These are phyloP conservation scores for Globisporangium mamillatum DNA, from an alignment of 352 stramenopile species.

Conservation along the genomic window DNA sequence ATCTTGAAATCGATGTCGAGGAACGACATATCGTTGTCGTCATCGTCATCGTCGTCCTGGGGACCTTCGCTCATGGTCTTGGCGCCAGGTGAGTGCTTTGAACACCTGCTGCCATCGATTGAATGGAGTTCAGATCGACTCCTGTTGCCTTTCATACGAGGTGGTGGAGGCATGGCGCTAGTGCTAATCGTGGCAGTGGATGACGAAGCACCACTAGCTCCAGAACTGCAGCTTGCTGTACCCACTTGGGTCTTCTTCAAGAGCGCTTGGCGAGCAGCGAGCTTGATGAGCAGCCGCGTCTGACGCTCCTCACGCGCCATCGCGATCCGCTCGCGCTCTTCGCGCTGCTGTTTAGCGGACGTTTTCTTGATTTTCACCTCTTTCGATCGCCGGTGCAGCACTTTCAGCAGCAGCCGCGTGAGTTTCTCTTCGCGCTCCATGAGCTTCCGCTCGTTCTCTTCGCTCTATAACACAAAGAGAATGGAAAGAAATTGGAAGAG, in stretches of 20 bases:
- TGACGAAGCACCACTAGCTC: not conserved
- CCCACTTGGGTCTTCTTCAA: slow-evolving; percentile 8
- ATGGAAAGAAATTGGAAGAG: not conserved
- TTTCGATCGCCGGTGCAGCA: slow-evolving; percentile 45
- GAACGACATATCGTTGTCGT: slow-evolving; percentile 41
- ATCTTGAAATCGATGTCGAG: slow-evolving; percentile 47
- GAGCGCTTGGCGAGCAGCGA: slow-evolving; percentile 20
- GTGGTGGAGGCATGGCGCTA: not conserved
- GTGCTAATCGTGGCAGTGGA: not conserved
- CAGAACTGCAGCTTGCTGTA: not conserved
- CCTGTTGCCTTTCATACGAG: slow-evolving; percentile 10
- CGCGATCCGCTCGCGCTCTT: slow-evolving; percentile 56
- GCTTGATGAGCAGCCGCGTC: slow-evolving; percentile 44
- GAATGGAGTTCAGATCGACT: slow-evolving; percentile 11
- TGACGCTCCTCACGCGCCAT: slow-evolving; percentile 78
- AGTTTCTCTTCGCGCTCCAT: slow-evolving; percentile 79
- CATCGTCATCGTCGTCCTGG: slow-evolving; percentile 28
- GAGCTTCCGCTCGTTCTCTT: slow-evolving; percentile 48
- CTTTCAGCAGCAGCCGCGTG: slow-evolving; percentile 50
- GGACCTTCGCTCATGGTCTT: slow-evolving; percentile 4
- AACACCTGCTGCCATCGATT: not conserved
- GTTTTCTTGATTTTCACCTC: slow-evolving; percentile 44
- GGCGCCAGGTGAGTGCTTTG: not conserved
- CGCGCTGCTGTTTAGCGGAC: slow-evolving; percentile 52
- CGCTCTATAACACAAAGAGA: slow-evolving; percentile 30